Evolutionary conservation across 345 rosid species (phyloP).

Genomic region (Turnera subulata): DNA sequence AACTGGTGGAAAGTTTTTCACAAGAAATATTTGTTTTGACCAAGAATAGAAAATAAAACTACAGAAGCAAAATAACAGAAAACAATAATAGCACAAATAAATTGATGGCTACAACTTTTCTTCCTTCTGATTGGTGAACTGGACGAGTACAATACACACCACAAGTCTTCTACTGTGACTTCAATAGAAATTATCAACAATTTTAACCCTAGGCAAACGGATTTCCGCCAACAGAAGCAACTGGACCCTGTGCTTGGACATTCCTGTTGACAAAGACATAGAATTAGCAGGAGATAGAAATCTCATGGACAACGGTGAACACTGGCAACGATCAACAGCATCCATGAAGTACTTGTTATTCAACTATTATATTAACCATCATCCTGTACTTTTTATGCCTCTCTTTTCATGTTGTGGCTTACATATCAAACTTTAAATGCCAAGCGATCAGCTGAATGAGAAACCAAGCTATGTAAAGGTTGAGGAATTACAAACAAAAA

Average conservation of each 20-base stretch:
- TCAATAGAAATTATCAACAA: no score
- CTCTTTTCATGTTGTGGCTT: no score
- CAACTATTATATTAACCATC: no score
- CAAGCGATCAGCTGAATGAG: no score
- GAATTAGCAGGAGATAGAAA: background rate
- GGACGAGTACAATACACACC: slow-evolving; percentile 1
- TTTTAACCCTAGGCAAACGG: slow-evolving; percentile 60
- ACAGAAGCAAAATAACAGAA: background rate
- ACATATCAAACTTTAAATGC: no score
- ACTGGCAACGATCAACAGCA: background rate
- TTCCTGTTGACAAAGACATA: slow-evolving; percentile 36
- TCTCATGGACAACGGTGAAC: background rate
- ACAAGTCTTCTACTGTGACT: background rate
- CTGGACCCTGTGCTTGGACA: slow-evolving; percentile 60
- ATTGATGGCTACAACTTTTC: background rate
- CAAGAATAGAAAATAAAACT: slow-evolving; percentile 5
- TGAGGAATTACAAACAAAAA: no score
- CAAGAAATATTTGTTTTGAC: slow-evolving; percentile 10
- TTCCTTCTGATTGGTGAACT: no score
- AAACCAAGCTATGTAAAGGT: no score
- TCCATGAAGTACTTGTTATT: no score
- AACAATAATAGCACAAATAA: background rate
- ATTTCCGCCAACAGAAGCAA: slow-evolving; percentile 79
- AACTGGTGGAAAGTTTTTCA: slow-evolving; percentile 9
- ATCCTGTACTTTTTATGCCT: no score